A percentile compares a stretch with the other conserved stretches of the same genome.
These are phyloP conservation scores for Tillandsia leiboldiana DNA, from an alignment of 176 grass and related monocot genomes.

Conservation along the genomic window DNA sequence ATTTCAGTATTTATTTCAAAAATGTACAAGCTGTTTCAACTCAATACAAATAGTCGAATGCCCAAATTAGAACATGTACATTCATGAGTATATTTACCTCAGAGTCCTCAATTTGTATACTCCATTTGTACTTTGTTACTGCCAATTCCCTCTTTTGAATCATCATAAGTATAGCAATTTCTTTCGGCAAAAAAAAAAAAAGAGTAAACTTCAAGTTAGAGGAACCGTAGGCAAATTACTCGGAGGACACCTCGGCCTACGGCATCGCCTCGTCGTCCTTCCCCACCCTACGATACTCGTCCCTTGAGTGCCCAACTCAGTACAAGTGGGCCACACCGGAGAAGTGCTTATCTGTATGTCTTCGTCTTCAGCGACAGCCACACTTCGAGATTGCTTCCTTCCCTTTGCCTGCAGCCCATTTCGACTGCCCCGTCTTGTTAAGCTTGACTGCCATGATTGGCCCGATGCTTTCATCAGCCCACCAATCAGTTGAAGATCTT, in stretches of 20 bases:
- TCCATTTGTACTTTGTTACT: slow-evolving; percentile 21
- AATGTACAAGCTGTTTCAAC: slow-evolving; percentile 24
- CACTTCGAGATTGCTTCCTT: slow-evolving; percentile 18
- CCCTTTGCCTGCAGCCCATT: slow-evolving; percentile 22
- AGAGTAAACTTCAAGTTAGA: slow-evolving; percentile 18
- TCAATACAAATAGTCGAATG: slow-evolving; percentile 21
- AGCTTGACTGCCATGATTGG: neutral
- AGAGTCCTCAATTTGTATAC: slow-evolving; percentile 22
- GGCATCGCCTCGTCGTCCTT: slow-evolving; percentile 61
- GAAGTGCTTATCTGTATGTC: neutral
- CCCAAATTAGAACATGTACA: slow-evolving; percentile 39
- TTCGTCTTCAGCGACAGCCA: slow-evolving; percentile 19
- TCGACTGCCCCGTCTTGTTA: slow-evolving; percentile 23
- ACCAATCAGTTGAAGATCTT: slow-evolving; percentile 49
- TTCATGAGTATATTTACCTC: slow-evolving; percentile 11
- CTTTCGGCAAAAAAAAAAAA: neutral
- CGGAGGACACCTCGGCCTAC: slow-evolving; percentile 39
- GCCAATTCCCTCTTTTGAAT: slow-evolving; percentile 10
- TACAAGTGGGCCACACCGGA: slow-evolving; percentile 14
- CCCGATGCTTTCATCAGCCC: slow-evolving; percentile 21
- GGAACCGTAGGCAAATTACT: slow-evolving; percentile 24
- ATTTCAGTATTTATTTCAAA: slow-evolving; percentile 3
- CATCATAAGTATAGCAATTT: neutral
- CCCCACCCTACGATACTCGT: slow-evolving; percentile 45
- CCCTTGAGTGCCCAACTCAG: slow-evolving; percentile 23